Base-by-base conservation (phyloP, 768 basidiomycete species). In the Daedaleopsis nitida region DNA sequence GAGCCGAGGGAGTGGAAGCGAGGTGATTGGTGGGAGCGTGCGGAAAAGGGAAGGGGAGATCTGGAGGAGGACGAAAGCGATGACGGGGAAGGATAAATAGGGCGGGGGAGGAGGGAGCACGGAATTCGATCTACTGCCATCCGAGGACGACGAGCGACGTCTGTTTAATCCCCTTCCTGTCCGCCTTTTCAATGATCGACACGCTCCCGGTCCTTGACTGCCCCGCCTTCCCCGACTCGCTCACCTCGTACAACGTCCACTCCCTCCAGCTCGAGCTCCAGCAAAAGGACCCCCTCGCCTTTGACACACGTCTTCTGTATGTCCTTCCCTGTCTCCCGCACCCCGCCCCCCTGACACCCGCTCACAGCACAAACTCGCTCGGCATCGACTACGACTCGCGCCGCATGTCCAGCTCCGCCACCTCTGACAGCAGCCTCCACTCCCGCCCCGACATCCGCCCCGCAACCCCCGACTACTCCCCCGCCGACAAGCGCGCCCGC, bases 351-450 rank as follows among this genome's bases (percentile, higher is more conserved):
- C 49, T 52, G 55, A 51, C 47, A 11, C 57, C 55, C 53, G 42
- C 51, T 52, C 57, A 56, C 70, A 80, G 78, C 68, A 68, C 77
- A 61, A 70, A 76, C 53, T 77, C 81, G 49, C 67, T 79, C 63
- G 84, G 82, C 73, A 69, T 83, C 64, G 84, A 85, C 74, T 85
- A 88, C 83, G 72, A 79, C 63, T 71, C 73, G 39, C 82, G 89
- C 70, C 87, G 89, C 70, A 91, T 92, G 91, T 91, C 91, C 74
- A 81, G 83, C 72, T 89, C 87, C 65, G 86, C 85, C 53, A 81
- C 84, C 60, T 90, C 89, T 16, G 89, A 91, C 74, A 82, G 80
- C 76, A 82, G 78, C 71, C 75, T 80, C 60, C 78, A 82, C 63
- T 86, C 86, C 47, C 78, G 83, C 53, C 78, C 76, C 10, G 87